Conservation (phyloP, 306 rosid species). For the Cicer cuneatum region DNA sequence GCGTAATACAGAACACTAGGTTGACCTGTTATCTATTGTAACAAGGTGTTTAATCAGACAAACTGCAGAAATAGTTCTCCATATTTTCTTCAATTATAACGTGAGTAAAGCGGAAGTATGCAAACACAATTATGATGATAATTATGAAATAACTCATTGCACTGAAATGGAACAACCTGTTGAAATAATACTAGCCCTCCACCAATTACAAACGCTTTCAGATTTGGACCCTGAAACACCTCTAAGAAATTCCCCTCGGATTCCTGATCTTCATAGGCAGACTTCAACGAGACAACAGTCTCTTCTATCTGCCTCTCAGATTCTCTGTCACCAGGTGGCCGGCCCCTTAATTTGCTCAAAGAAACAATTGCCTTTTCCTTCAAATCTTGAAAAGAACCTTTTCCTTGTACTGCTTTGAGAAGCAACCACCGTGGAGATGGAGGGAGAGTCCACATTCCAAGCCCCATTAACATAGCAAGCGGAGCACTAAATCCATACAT, state of each 20-base stretch:
- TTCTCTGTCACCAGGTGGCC: constrained; percentile 71
- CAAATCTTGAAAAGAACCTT: constrained; percentile 69
- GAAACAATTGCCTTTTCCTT: constrained; percentile 76
- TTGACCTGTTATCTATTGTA: constrained; percentile 92
- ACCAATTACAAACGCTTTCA: constrained; percentile 84
- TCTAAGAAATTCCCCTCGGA: constrained; percentile 85
- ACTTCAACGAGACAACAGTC: constrained; percentile 67
- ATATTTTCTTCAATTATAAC: constrained; percentile 43
- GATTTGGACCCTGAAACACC: constrained; percentile 91
- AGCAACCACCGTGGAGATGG: constrained; percentile 96
- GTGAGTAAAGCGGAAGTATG: constrained; percentile 33
- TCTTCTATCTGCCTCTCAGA: constrained; percentile 90
- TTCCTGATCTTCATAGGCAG: constrained; percentile 74
- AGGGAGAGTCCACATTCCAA: constrained; percentile 87
- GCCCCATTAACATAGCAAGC: constrained; percentile 82
- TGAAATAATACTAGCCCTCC: constrained; percentile 97
- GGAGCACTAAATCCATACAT: constrained; percentile 94
- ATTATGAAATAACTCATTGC: constrained; percentile 26
- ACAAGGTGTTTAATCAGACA: constrained; percentile 52
- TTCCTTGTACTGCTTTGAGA: constrained; percentile 95
- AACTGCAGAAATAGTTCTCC: constrained; percentile 37
- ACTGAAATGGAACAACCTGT: constrained; percentile 65
- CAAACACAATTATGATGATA: constrained; percentile 5
- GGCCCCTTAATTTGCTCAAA: constrained; percentile 80
- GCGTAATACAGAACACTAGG: constrained; percentile 98